A percentile compares a stretch with the other conserved stretches of the same genome.
Conservation (phyloP, 2,329 filamentous ascomycete genomes). For the Fusarium liriodendri region DNA sequence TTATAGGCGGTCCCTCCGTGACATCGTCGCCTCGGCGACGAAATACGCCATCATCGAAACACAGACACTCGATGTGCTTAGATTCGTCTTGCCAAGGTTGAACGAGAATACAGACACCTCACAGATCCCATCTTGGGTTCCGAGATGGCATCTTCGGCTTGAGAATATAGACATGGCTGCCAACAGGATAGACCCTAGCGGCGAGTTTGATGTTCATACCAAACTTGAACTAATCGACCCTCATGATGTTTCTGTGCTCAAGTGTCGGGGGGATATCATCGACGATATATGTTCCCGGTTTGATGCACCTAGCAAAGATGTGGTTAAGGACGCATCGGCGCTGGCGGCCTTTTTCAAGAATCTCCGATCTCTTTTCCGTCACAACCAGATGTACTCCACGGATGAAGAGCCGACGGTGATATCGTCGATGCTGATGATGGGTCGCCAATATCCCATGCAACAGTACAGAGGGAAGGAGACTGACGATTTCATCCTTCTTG, state of each 20-base stretch:
- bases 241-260: background rate
- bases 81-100: background rate
- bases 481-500: background rate
- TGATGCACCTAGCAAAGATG: background rate
- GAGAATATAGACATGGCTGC: background rate
- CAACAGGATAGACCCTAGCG: background rate
- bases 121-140: background rate
- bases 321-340: background rate
- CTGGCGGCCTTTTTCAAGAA: background rate
- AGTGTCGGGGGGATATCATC: background rate
- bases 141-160: background rate
- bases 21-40: background rate
- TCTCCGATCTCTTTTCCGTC: background rate
- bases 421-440: background rate
- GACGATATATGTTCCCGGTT: background rate
- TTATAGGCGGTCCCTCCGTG: background rate
- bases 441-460: background rate
- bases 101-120: background rate
- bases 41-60: background rate
- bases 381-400: background rate
- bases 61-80: background rate
- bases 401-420: background rate
- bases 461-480: background rate
- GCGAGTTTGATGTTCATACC: background rate
- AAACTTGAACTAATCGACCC: background rate